A percentile compares a stretch with the other conserved stretches of the same genome.
Evolutionary conservation across 2,329 filamentous ascomycete genomes (phyloP).

Genomic region (Colletotrichum costaricense): DNA sequence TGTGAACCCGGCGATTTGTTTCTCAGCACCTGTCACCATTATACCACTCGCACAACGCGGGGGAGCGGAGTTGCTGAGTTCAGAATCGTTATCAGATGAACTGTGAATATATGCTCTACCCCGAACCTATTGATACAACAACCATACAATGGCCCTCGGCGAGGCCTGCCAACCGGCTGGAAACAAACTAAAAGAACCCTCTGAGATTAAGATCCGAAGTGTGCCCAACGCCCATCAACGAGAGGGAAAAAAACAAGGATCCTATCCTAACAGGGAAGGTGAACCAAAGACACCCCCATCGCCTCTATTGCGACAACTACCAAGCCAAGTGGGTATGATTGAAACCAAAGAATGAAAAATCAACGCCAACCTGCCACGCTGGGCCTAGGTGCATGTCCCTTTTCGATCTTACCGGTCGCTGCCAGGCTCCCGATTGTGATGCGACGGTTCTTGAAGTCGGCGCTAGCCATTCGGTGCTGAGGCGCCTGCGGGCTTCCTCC

Average conservation of each 20-base stretch:
- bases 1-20: background rate
- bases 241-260: background rate
- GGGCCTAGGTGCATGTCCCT: slow-evolving; percentile 28
- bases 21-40: background rate
- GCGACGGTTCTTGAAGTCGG: slow-evolving; percentile 35
- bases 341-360: slow-evolving; percentile 19
- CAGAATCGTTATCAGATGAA: slow-evolving; percentile 23
- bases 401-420: slow-evolving; percentile 32
- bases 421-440: slow-evolving; percentile 36
- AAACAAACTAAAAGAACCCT: slow-evolving; percentile 9
- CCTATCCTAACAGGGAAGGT: background rate
- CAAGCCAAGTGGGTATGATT: slow-evolving; percentile 29
- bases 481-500: slow-evolving; percentile 38
- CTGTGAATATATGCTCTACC: slow-evolving; percentile 21
- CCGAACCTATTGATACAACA: slow-evolving; percentile 31
- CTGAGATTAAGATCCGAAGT: slow-evolving; percentile 1
- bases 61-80: background rate
- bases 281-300: slow-evolving; percentile 1
- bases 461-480: slow-evolving; percentile 30
- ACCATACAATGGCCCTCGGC: slow-evolving; percentile 5
- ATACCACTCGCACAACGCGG: background rate
- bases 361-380: slow-evolving; percentile 55
- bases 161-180: slow-evolving; percentile 23
- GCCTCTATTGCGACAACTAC: slow-evolving; percentile 2
- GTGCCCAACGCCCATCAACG: slow-evolving; percentile 23